Evolutionary conservation across 208 protist species (phyloP), one percentile per base, ranked within the genome.

Genomic region (Trypanosoma melophagium): DNA sequence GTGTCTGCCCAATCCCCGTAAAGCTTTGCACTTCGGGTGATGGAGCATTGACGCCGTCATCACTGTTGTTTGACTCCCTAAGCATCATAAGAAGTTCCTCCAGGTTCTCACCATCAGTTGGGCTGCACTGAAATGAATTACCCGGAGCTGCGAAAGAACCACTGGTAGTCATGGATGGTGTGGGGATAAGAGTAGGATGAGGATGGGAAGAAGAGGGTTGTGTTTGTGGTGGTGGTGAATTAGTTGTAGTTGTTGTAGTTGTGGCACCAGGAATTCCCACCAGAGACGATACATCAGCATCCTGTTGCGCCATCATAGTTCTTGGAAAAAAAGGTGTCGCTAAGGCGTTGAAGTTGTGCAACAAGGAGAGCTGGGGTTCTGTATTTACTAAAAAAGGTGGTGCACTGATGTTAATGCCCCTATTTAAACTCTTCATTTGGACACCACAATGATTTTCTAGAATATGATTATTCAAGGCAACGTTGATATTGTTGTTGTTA

Each of bases 401-500:
- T n/a, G 35, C 56, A n/a, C 4, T 44, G 16, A 55, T 40, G 19
- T 58, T 56, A 3, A 50, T 47, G 5, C 38, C 59, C 41, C 47
- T 47, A 14, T 52, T 53, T 19, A 17, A 53, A 52, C 7, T 44
- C 2, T 4, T 69, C 17, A 31, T 25, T 41, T 40, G 53, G 3
- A 44, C 14, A 59, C n/a, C 44, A 51, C 7, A 7, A 19, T 31
- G 35, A 51, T 52, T 53, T 51, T 72, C 52, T 38, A 45, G 0
- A 21, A 45, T 28, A 31, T 63, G 47, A 14, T 12, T 72, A 51
- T 55, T 51, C 2, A 16, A 8, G 9, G 0, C 28, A 62, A 9
- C 51, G n/a, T 44, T 66, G 45, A 44, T 66, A 12, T 58, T 70
- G 42, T 65, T 69, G 22, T 71, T 76, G 38, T 31, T 76, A 38